These are phyloP conservation scores for Buxus sempervirens DNA, from an alignment of 164 flowering plant genomes.

Conservation along the genomic window DNA sequence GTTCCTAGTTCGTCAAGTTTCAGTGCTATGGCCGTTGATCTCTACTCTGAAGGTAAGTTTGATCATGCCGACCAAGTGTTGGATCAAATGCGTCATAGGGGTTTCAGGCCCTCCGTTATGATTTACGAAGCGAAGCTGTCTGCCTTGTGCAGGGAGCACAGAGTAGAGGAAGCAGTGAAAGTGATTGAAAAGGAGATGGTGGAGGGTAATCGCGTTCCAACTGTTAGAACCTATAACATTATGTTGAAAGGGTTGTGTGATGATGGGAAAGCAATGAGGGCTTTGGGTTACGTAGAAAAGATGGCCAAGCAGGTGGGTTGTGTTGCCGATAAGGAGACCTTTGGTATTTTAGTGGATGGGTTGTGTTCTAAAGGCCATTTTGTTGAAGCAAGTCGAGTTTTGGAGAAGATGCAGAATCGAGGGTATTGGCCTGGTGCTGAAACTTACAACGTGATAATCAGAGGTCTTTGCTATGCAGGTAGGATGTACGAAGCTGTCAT, in stretches of 20 bases:
- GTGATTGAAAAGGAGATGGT: constrained; percentile 58
- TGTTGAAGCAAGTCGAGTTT: constrained; percentile 48
- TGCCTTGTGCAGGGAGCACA: constrained; percentile 43
- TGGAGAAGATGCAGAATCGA: constrained; percentile 58
- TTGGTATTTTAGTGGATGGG: constrained; percentile 44
- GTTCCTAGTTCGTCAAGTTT: constrained; percentile 54
- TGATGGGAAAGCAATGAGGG: constrained; percentile 36
- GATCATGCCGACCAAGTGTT: constrained; percentile 46
- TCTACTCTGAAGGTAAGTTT: constrained; percentile 52
- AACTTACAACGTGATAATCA: constrained; percentile 35
- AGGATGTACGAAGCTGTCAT: constrained; percentile 62
- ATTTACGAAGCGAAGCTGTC: constrained; percentile 55
- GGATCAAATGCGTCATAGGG: constrained; percentile 43
- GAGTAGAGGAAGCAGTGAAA: constrained; percentile 38
- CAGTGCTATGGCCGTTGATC: constrained; percentile 50
- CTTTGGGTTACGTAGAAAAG: constrained; percentile 47
- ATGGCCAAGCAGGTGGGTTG: constrained; percentile 62
- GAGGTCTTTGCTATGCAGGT: constrained; percentile 57
- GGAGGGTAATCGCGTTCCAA: constrained; percentile 43
- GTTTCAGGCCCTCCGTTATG: constrained; percentile 35
- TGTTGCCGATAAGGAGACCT: constrained; percentile 50
- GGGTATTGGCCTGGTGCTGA: constrained; percentile 39
- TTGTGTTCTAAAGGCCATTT: constrained; percentile 50
- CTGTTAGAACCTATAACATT: constrained; percentile 37
- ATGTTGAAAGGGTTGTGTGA: constrained; percentile 54